Evolutionary conservation across 2,329 filamentous ascomycete genomes (phyloP).

Genomic region (Fusarium gaditjirri): DNA sequence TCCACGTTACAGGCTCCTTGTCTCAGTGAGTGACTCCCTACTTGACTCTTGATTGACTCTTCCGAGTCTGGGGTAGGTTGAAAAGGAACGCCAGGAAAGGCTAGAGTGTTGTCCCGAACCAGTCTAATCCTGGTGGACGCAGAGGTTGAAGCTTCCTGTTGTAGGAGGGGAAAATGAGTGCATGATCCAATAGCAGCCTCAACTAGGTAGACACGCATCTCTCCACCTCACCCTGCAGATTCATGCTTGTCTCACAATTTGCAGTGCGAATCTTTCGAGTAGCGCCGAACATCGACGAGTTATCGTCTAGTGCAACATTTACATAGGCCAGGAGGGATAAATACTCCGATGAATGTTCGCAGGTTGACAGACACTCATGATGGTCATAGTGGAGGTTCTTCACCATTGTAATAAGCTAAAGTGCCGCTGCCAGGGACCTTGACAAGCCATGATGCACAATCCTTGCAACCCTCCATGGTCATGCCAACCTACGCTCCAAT

Average conservation of each 20-base stretch:
- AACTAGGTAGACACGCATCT: background rate
- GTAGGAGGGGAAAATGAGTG: slow-evolving; percentile 12
- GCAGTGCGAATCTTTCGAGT: background rate
- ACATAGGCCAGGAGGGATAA: slow-evolving; percentile 16
- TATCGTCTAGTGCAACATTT: slow-evolving; percentile 7
- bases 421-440: slow-evolving; percentile 37
- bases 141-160: slow-evolving; percentile 18
- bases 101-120: background rate
- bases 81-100: background rate
- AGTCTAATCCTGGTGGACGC: background rate
- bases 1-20: background rate
- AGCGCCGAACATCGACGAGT: background rate
- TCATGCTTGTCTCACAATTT: slow-evolving; percentile 15
- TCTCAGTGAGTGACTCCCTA: background rate
- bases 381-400: slow-evolving; percentile 9
- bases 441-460: slow-evolving; percentile 33
- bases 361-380: background rate
- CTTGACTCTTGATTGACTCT: background rate
- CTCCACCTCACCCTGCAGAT: slow-evolving; percentile 9
- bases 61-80: background rate
- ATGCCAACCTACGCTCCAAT: slow-evolving; percentile 23
- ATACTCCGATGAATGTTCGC: slow-evolving; percentile 14
- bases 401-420: slow-evolving; percentile 15
- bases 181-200: slow-evolving; percentile 19
- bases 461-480: slow-evolving; percentile 35